Conservation (phyloP, 2,329 filamentous ascomycete genomes). For the Phialophora verrucosa region DNA sequence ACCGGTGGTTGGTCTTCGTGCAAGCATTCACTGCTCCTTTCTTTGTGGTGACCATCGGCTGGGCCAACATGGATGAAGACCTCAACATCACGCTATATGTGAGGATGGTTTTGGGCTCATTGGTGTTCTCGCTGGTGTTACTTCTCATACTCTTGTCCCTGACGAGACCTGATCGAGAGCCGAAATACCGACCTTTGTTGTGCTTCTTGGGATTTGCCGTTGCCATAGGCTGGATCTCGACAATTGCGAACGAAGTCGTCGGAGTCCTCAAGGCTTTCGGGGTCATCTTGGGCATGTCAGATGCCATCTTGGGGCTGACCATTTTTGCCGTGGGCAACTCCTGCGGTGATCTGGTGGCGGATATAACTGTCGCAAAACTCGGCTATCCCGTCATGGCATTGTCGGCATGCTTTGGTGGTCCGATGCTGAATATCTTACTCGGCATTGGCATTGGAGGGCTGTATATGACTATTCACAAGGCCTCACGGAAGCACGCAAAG, state of each 20-base stretch:
- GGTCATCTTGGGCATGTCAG: constrained; percentile 82
- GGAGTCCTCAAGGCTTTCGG: constrained; percentile 92
- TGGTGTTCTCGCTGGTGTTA: constrained; percentile 71
- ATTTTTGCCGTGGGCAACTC: constrained; percentile 97
- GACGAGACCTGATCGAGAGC: constrained; percentile 70
- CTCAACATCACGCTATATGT: constrained; percentile 55
- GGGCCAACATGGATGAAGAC: constrained; percentile 59
- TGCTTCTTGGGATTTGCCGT: constrained; percentile 92
- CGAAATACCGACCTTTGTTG: constrained; percentile 75
- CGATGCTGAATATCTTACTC: constrained; percentile 95
- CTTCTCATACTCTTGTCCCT: constrained; percentile 70
- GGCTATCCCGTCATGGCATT: constrained; percentile 96
- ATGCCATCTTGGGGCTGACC: constrained; percentile 91
- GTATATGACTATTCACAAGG: constrained; percentile 79
- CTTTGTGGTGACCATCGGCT: constrained; percentile 78
- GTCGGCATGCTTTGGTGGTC: constrained; percentile 95
- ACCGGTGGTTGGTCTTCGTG: constrained; percentile 83
- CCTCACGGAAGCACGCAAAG: constrained; percentile 68
- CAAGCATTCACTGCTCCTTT: constrained; percentile 87
- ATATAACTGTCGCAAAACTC: constrained; percentile 90
- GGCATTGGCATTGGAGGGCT: constrained; percentile 91
- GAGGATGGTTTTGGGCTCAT: constrained; percentile 65
- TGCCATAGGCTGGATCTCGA: constrained; percentile 93
- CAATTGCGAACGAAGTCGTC: constrained; percentile 93
- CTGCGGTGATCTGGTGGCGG: constrained; percentile 88